These are phyloP conservation scores for Hypericum perforatum DNA, from an alignment of 345 rosid species.

Conservation along the genomic window DNA sequence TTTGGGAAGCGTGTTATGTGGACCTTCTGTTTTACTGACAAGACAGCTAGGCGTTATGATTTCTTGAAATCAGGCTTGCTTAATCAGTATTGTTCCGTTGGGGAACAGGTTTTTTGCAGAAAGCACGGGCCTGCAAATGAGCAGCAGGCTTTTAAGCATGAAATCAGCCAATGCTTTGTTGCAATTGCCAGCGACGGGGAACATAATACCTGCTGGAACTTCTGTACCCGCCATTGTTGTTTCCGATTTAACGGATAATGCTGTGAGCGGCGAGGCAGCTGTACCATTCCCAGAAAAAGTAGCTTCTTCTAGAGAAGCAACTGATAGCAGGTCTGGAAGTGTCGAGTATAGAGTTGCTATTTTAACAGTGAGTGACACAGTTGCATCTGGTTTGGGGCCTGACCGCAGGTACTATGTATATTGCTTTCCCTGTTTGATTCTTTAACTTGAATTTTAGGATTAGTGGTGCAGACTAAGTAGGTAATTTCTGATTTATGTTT, in stretches of 20 bases:
- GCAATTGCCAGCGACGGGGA: conserved; percentile 66
- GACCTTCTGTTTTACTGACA: too few species aligned
- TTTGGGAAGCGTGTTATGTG: too few species aligned
- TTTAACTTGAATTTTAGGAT: neutral
- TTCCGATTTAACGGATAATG: conserved; percentile 39
- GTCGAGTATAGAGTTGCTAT: conserved; percentile 52
- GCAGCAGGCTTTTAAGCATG: conserved; percentile 91
- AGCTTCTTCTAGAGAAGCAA: conserved; percentile 18
- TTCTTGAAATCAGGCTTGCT: neutral
- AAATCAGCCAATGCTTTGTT: conserved; percentile 82
- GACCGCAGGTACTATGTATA: conserved; percentile 59
- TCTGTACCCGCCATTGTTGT: conserved; percentile 58
- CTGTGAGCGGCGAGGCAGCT: conserved; percentile 22
- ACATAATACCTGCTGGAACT: conserved; percentile 59
- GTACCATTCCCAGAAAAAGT: conserved; percentile 24
- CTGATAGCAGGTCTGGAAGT: conserved; percentile 19
- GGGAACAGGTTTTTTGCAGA: conserved; percentile 73
- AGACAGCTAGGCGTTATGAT: neutral
- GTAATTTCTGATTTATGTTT: conserved; percentile 1
- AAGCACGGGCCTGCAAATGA: conserved; percentile 87
- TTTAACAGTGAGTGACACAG: conserved; percentile 88
- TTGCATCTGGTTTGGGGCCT: conserved; percentile 78
- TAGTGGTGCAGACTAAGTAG: neutral
- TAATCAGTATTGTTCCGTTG: neutral
- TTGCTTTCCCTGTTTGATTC: neutral